Percentiles rank a stretch among this genome's conserved stretches.
phyloP scores from a whole-genome alignment of 345 rosid genomes.

The Hibiscus trionum region DNA sequence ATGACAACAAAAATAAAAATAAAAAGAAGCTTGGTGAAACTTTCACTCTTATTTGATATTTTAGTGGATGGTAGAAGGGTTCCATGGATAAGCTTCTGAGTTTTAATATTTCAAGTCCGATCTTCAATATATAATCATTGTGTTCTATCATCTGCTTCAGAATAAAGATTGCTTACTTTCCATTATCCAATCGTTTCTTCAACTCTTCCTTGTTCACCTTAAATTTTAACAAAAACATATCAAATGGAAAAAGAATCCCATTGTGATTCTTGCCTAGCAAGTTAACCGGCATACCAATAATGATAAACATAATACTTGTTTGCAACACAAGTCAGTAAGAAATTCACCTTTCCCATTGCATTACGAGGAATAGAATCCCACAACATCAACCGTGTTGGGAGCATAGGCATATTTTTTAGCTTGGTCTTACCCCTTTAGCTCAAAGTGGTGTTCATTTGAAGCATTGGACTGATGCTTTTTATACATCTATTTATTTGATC shows the following conservation, averaged over 20 bases:
- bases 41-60: too few species aligned
- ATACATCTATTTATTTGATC: too few species aligned
- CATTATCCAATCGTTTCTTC: slow-evolving; percentile 49
- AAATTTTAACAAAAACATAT: slow-evolving; percentile 3
- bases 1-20: too few species aligned
- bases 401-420: too few species aligned
- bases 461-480: too few species aligned
- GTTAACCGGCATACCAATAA: neutral
- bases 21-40: too few species aligned
- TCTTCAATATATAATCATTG: neutral
- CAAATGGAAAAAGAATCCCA: neutral
- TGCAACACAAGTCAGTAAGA: neutral
- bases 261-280: neutral
- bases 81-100: too few species aligned
- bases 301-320: neutral
- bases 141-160: neutral
- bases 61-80: too few species aligned
- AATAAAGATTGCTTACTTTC: slow-evolving; percentile 17
- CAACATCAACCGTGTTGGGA: slow-evolving; percentile 68
- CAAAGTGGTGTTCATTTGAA: too few species aligned
- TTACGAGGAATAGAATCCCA: slow-evolving; percentile 93
- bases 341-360: slow-evolving; percentile 96
- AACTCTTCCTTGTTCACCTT: slow-evolving; percentile 93
- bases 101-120: too few species aligned
- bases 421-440: too few species aligned